phyloP scores from a whole-genome alignment of 2,329 filamentous ascomycete species.

The Teratosphaeria epicoccoides region DNA sequence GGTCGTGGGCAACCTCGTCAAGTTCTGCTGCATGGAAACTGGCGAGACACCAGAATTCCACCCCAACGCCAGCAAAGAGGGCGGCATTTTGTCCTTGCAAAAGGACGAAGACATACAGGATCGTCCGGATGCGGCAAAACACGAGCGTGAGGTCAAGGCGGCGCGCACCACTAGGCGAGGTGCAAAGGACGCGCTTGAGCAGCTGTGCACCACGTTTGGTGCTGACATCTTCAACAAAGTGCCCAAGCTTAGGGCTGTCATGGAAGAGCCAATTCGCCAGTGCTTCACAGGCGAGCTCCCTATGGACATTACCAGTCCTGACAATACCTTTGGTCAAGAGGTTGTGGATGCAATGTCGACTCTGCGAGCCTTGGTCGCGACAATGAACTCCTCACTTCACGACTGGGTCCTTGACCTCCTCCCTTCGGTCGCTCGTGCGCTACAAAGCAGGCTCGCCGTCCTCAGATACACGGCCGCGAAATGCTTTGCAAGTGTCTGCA shows the following conservation, averaged over 20 bases:
- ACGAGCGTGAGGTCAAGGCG: slow-evolving; percentile 77
- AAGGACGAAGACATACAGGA: slow-evolving; percentile 96
- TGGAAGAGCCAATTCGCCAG: slow-evolving; percentile 66
- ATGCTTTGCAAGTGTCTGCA: slow-evolving; percentile 94
- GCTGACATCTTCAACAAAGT: slow-evolving; percentile 67
- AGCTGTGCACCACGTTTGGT: slow-evolving; percentile 71
- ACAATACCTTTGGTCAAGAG: slow-evolving; percentile 72
- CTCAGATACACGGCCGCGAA: slow-evolving; percentile 96
- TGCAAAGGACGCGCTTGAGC: slow-evolving; percentile 87
- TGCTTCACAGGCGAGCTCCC: slow-evolving; percentile 64
- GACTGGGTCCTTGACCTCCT: slow-evolving; percentile 73
- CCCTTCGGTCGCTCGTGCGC: slow-evolving; percentile 73
- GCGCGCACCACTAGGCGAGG: slow-evolving; percentile 85
- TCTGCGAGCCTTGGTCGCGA: slow-evolving; percentile 86
- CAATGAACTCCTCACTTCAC: slow-evolving; percentile 63
- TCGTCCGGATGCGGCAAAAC: slow-evolving; percentile 80
- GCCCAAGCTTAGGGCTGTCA: slow-evolving; percentile 68
- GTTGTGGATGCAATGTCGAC: slow-evolving; percentile 91
- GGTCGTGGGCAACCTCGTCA: slow-evolving; percentile 87
- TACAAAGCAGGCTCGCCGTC: slow-evolving; percentile 81
- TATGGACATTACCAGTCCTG: slow-evolving; percentile 59
- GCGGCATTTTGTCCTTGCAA: slow-evolving; percentile 79
- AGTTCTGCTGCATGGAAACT: slow-evolving; percentile 95
- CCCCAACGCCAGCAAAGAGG: slow-evolving; percentile 66
- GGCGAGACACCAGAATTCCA: slow-evolving; percentile 94